Evolutionary conservation across 1,139 yeast genomes (phyloP), one percentile per base, ranked within the genome.

Genomic region (Geotrichum siamense): DNA sequence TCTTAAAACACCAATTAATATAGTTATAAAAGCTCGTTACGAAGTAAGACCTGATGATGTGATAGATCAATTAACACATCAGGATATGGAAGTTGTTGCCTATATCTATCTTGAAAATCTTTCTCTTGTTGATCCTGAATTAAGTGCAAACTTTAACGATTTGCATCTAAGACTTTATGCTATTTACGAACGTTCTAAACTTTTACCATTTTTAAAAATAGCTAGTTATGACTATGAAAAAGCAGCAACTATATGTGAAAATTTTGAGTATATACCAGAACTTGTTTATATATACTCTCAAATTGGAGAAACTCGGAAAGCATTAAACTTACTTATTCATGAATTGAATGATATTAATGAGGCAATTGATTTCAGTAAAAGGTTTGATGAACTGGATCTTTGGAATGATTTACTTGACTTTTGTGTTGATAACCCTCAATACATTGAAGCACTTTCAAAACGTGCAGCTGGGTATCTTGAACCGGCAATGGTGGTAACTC

Each of bases 291-390:
- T 91, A 25, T 71, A 85, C 50, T 94, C 95, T 6, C 78, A 78
- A 55, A 79, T 83, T 23, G 97, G 98, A 1, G 83, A 84, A 52
- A 78, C 80, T 48, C 74, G 74, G 51, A 73, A 75, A 48, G 97
- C 97, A 0, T 65, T 91, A 54, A 72, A 70, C 49, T 67, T 91
- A 42, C 86, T 91, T 19, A 79, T 87, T 31, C 81, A 83, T 52
- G 74, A 83, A 53, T 64, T 87, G 43, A 73, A 80, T 44, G 93
- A 89, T 58, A 91, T 95, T 0, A 73, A 74, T 34, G 71, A 75
- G 53, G 97, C 97, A 0, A 82, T 91, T 28, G 74, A 72, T 13
- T 91, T 87, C 69, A 94, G 91, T 1, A 78, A 74, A 48, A 70
- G 72, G 16, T 78, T 82, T 51, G 77, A 79, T 43, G 94, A 85